Evolutionary conservation across 2,329 filamentous ascomycete genomes (phyloP), one percentile per base, ranked within the genome.

Genomic region (Alternaria metachromatica): DNA sequence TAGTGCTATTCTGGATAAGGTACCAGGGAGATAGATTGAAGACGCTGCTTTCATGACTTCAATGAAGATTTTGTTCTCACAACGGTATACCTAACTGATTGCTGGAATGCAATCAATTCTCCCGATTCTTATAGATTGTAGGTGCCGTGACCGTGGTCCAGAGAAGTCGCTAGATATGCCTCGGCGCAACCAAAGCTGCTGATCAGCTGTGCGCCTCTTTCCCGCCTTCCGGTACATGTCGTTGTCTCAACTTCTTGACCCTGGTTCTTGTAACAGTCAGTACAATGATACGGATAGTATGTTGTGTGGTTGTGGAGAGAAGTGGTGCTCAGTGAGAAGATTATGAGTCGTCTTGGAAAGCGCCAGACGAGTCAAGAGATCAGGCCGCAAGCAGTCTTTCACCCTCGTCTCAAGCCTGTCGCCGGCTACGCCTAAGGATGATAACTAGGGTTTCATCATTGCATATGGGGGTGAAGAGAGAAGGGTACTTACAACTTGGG

Each of bases 401-500:
- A 67, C 63, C 56, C 58, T 60, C 62, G 60, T 67, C 72, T 75
- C 72, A 72, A 73, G 68, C 61, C 63, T 21, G 50, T 48, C 61
- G 43, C 62, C 55, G 63, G 73, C 74, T 96, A 90, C 87, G 93
- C 85, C 92, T 96, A 96, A 96, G 93, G 93, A 97, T 96, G 93
- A 94, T 94, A 94, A 86, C 83, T 87, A 82, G 81, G 80, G 85
- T 94, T 89, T 96, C 93, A 95, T 96, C 93, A 95, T 91, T 76
- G 66, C 63, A 70, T 26, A 33, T 37, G 60, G 44, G 49, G 25
- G 21, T 37, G 45, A 53, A 62, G 44, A 55, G 21, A 44, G 55
- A 37, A 23, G 45, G 9, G 10, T 20, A 69, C 68, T 50, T 65
- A 73, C 8, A 11, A 30, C 11, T 30, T 30, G 28, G 13, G 12